A percentile compares a stretch with the other conserved stretches of the same genome.
phyloP scores from a whole-genome alignment of 495 filamentous ascomycete genomes.

The Xylaria bambusicola region DNA sequence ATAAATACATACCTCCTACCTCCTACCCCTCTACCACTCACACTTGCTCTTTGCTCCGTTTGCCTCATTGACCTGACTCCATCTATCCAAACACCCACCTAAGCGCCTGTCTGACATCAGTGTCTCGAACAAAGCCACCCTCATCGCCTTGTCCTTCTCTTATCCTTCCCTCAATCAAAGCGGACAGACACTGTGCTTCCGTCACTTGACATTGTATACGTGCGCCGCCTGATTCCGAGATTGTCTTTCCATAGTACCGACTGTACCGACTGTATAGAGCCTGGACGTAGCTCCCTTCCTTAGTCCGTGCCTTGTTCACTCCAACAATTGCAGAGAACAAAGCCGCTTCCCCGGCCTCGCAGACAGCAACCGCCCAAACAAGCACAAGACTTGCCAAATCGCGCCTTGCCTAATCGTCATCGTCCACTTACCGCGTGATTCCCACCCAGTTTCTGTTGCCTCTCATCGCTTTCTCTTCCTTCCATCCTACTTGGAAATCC shows the following conservation, averaged over 20 bases:
- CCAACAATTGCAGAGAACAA: constrained; percentile 4
- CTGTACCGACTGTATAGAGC: not conserved
- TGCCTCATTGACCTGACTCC: constrained; percentile 1
- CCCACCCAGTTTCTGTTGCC: constrained; percentile 17
- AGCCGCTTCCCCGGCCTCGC: constrained; percentile 17
- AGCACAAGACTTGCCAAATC: constrained; percentile 28
- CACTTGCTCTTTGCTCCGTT: constrained; percentile 18
- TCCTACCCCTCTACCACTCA: not conserved
- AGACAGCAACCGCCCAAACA: constrained; percentile 14
- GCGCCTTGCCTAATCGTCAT: constrained; percentile 33
- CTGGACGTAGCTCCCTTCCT: no score
- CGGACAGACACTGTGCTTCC: no score
- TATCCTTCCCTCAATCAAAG: no score
- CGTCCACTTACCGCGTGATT: constrained; percentile 21
- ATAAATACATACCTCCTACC: no score
- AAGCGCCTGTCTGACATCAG: no score
- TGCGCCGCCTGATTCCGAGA: not conserved
- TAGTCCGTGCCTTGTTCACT: no score
- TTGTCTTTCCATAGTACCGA: not conserved
- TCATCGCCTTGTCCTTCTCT: constrained; percentile 5
- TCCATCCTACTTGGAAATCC: constrained; percentile 14
- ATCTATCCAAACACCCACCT: constrained; percentile 8
- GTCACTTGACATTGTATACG: constrained; percentile 26
- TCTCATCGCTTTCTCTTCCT: constrained; percentile 9
- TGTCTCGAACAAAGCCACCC: constrained; percentile 26